Evolutionary conservation across 192 early-diverging fungal species (phyloP), one percentile per base, ranked within the genome.

Genomic region (Umbelopsis ramanniana): DNA sequence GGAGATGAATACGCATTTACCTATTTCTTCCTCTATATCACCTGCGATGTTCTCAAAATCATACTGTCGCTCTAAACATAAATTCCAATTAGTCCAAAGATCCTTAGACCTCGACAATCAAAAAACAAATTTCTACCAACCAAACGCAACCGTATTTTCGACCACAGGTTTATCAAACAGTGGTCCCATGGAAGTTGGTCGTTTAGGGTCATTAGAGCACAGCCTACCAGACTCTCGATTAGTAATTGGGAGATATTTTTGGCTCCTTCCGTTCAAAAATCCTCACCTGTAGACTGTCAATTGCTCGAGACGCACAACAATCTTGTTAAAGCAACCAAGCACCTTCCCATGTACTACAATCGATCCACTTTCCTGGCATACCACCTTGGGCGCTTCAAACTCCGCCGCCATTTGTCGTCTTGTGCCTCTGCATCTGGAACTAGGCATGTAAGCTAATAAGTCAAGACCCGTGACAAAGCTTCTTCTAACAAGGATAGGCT

Each of bases 311-410:
- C 57, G 26, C 33, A 63, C n/a, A 19, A 63, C 57, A 37, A 63
- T 63, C 57, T 63, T 63, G 19, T 63, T 29, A n/a, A 63, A 63
- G 57, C 57, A 63, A 19, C 57, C 57, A 37, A 63, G 57, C 4
- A 63, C 57, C n/a, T 63, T 63, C 29, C 57, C 57, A n/a, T 63
- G 57, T 29, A 63, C 33, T 17, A n/a, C 57, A 63, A 63, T 17
- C 24, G 15, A 17, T 1, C 57, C 57, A 3, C 1, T 63, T 26
- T 63, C 57, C 26, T 29, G 33, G 29, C 57, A 63, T 17, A 63
- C 33, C 3, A 63, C 57, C 33, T 63, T 63, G 11, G 57, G 57
- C 7, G 57, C 57, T 63, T 63, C 57, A 4, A 63, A 63, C 57
- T 63, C 57, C 57, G 57, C 57, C 57, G 35, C 35, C 35, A 63